Conservation (phyloP, 1,284 basidiomycete species). For the Agaricales sp. region DNA sequence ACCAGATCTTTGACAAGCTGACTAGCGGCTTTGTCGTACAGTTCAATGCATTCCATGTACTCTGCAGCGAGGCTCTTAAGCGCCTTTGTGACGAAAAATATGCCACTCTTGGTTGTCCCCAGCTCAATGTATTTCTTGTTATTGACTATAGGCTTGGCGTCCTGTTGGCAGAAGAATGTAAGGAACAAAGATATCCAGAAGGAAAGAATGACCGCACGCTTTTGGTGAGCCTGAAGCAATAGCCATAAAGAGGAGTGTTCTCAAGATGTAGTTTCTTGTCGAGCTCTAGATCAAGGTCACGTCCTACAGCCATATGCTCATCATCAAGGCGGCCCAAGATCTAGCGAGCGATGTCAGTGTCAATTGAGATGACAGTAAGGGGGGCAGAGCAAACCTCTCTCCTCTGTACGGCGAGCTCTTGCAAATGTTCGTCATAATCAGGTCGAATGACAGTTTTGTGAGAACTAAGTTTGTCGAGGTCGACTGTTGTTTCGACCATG, state of each 20-base stretch:
- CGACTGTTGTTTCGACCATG: conserved; percentile 95
- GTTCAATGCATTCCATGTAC: conserved; percentile 59
- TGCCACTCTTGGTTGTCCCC: conserved; percentile 79
- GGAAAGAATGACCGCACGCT: conserved; percentile 45
- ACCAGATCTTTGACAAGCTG: conserved; percentile 91
- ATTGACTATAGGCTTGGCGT: conserved; percentile 65
- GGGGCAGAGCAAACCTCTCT: conserved; percentile 29
- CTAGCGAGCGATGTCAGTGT: conserved; percentile 16
- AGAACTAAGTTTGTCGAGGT: conserved; percentile 74
- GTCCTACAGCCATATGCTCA: conserved; percentile 70
- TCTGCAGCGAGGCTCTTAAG: conserved; percentile 71
- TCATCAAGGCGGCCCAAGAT: conserved; percentile 76
- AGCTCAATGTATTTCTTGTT: conserved; percentile 79
- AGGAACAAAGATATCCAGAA: background rate
- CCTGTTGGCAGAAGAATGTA: conserved; percentile 44
- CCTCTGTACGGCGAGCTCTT: conserved; percentile 62
- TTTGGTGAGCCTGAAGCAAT: conserved; percentile 91
- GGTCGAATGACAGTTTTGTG: conserved; percentile 93
- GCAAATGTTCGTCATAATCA: conserved; percentile 76
- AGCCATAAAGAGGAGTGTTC: conserved; percentile 85
- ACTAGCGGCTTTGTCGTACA: conserved; percentile 72
- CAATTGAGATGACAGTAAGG: background rate
- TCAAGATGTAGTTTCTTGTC: conserved; percentile 97
- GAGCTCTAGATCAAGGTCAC: conserved; percentile 75
- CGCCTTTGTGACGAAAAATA: conserved; percentile 83